Base-by-base conservation (phyloP, 352 stramenopile genomes). In the Globisporangium alternatum region DNA sequence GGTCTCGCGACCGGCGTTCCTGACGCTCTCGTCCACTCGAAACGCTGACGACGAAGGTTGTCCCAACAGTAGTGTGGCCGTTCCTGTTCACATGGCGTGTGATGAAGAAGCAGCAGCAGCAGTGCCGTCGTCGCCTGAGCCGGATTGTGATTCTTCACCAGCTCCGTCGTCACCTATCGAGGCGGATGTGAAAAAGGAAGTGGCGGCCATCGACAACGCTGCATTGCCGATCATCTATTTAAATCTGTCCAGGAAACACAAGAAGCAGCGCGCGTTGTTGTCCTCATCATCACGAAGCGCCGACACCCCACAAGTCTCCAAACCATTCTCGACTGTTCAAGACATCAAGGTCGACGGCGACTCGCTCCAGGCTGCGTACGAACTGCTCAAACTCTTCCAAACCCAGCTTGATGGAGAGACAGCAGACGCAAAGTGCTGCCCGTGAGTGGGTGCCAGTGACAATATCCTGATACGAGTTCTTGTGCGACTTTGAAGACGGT, bases 201-300 rank as follows among this genome's bases (percentile, higher is more conserved):
- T 28, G 25, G 52, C 66, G 6, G 86, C 81, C 71, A 81, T 79
- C 37, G 76, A 86, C n/a, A 82, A 83, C 37, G 69, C 65, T 37
- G 69, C 78, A 5, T 74, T 91, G 41, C 83, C 83, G 7, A 89
- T 91, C 71, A 89, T 91, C 62, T 91, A 91, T 76, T 83, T 91
- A 73, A 89, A 90, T 37, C 48, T 91, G 45, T 89, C 79, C 31
- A 90, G 86, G 68, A 85, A 87, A 48, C 60, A 75, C 31, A 90
- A 89, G 67, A 70, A 69, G 35, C 35, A 41, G 35, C 35, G 35
- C 12, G 9, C 35, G 12, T 41, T 15, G 12, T 53, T 25, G 3
- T 47, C 39, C 13, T 25, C 19, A 52, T 53, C 56, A 28, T 2
- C 37, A 37, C 15, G 19, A 43, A 44, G 13, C 4, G 41, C 19